A percentile compares a stretch with the other conserved stretches of the same genome.
These are phyloP conservation scores for Calonectria montana DNA, from an alignment of 2,329 filamentous ascomycete genomes.

Conservation along the genomic window DNA sequence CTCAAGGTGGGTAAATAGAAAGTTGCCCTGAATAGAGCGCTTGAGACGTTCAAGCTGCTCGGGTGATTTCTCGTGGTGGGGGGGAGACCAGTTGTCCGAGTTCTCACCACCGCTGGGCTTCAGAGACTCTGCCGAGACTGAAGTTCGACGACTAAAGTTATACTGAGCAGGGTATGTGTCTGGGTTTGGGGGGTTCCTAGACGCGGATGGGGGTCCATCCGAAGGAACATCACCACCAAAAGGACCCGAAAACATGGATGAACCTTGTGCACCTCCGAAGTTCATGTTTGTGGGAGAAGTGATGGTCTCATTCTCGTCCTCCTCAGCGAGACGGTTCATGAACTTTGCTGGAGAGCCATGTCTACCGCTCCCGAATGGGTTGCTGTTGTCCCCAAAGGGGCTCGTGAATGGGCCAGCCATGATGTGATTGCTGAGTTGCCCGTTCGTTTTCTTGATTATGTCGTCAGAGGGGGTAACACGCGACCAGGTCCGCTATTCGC, in stretches of 20 bases:
- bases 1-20: slow-evolving; percentile 93
- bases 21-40: slow-evolving; percentile 86
- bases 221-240: slow-evolving; percentile 65
- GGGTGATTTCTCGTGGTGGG: slow-evolving; percentile 82
- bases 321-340: slow-evolving; percentile 76
- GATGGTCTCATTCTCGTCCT: slow-evolving; percentile 82
- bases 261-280: slow-evolving; percentile 58
- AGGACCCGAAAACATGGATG: slow-evolving; percentile 56
- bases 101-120: slow-evolving; percentile 82
- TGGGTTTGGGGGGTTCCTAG: slow-evolving; percentile 63
- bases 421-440: slow-evolving; percentile 38
- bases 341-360: slow-evolving; percentile 39
- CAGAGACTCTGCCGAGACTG: slow-evolving; percentile 95
- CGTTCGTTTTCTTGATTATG: not conserved
- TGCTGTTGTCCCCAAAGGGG: slow-evolving; percentile 70
- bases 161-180: slow-evolving; percentile 91
- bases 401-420: slow-evolving; percentile 87
- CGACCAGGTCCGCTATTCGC: slow-evolving; percentile 52
- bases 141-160: slow-evolving; percentile 92
- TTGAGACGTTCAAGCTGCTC: slow-evolving; percentile 86
- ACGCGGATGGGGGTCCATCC: slow-evolving; percentile 57
- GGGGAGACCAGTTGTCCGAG: slow-evolving; percentile 91
- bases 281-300: slow-evolving; percentile 77
- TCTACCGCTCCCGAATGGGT: slow-evolving; percentile 40
- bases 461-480: not conserved